Conservation (phyloP, 495 filamentous ascomycete genomes). For the Penicillium argentinense region DNA sequence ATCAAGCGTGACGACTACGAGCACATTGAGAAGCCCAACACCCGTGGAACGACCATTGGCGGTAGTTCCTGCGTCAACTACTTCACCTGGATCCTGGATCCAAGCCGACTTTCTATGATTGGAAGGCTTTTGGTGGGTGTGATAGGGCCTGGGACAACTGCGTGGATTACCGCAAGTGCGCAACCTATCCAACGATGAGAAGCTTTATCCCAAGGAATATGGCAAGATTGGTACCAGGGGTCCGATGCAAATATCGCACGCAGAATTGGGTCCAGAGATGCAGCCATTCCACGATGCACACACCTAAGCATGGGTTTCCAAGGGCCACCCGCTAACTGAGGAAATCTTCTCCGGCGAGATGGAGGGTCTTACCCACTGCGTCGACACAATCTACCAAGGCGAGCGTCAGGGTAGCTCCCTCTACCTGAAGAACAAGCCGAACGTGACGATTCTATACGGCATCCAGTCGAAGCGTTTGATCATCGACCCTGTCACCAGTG, state of each 20-base stretch:
- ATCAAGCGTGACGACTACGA: slow-evolving; percentile 61
- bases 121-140: slow-evolving; percentile 53
- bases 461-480: slow-evolving; percentile 53
- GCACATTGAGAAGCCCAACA: slow-evolving; percentile 62
- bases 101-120: slow-evolving; percentile 56
- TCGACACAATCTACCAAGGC: slow-evolving; percentile 59
- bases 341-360: slow-evolving; percentile 58
- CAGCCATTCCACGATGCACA: slow-evolving; percentile 56
- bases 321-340: slow-evolving; percentile 49
- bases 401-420: slow-evolving; percentile 52
- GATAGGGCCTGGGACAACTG: slow-evolving; percentile 59
- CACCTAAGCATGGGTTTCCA: slow-evolving; percentile 55
- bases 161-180: slow-evolving; percentile 54
- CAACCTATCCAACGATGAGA: slow-evolving; percentile 55
- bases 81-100: slow-evolving; percentile 58
- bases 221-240: slow-evolving; percentile 49
- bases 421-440: slow-evolving; percentile 54
- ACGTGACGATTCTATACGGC: slow-evolving; percentile 51
- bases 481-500: slow-evolving; percentile 42
- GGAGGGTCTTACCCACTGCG: slow-evolving; percentile 54
- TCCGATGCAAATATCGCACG: slow-evolving; percentile 56
- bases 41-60: slow-evolving; percentile 54
- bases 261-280: slow-evolving; percentile 54
- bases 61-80: slow-evolving; percentile 54
- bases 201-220: slow-evolving; percentile 36